Evolutionary conservation across 495 filamentous ascomycete genomes (phyloP).

Genomic region (Neurospora tetraspora): DNA sequence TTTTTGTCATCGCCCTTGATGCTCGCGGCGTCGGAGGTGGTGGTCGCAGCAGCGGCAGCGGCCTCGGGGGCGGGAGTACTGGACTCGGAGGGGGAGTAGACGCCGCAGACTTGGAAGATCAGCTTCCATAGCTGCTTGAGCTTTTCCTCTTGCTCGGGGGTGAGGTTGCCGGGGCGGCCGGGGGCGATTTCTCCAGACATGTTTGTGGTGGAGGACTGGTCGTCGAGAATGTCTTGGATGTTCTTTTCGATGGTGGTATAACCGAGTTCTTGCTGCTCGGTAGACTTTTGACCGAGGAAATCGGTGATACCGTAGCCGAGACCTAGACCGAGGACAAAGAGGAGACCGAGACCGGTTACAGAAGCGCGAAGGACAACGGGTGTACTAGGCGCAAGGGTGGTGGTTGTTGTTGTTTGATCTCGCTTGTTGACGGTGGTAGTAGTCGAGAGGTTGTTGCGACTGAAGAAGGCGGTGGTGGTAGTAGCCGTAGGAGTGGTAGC

Average conservation of each 20-base stretch:
- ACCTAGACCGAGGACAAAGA: conserved; percentile 7
- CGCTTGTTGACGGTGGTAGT: neutral
- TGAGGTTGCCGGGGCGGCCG: conserved; percentile 80
- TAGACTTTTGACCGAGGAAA: neutral
- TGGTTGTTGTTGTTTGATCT: neutral
- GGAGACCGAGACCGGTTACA: conserved; percentile 4
- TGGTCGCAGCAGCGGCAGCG: conserved; percentile 8
- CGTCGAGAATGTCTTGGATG: neutral
- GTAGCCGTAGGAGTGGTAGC: neutral
- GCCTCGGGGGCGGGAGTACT: conserved; percentile 14
- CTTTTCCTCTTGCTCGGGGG: conserved; percentile 78
- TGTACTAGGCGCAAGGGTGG: neutral
- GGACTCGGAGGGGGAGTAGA: conserved; percentile 28
- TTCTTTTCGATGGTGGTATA: neutral
- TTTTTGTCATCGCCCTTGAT: conserved; percentile 42
- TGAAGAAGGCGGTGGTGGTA: neutral
- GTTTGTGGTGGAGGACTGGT: neutral
- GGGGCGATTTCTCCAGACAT: conserved; percentile 44
- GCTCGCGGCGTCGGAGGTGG: conserved; percentile 4
- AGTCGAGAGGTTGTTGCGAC: neutral
- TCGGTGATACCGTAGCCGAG: conserved; percentile 8
- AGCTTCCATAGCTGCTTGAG: conserved; percentile 77
- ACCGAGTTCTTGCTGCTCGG: neutral
- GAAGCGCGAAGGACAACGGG: neutral
- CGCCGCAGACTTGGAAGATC: conserved; percentile 70